Base-by-base conservation (phyloP, 2,329 filamentous ascomycete species). In the Shiraia sp. region DNA sequence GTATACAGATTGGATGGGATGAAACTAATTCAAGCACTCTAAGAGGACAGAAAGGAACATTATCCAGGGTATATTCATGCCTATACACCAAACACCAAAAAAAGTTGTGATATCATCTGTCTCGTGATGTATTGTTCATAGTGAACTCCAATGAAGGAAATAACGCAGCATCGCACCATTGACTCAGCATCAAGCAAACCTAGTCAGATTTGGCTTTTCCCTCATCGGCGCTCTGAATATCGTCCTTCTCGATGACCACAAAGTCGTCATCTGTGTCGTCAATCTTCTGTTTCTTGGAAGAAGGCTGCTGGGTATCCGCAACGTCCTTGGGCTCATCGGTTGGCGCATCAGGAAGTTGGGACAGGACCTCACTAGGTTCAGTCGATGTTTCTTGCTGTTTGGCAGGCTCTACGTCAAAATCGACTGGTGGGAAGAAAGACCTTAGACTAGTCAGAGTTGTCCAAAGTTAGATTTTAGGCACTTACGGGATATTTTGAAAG, bases 401-500 rank as follows among this genome's bases (percentile, higher is more conserved):
- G 2, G 32, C 27, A 22, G 45, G 17, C 14, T 47, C 37, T 6
- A 42, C 40, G 42, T 64, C 40, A 4, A 26, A 33, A 6, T 46
- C 36, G 15, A 52, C 44, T 7, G 66, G 63, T 6, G 66, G 68
- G 51, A 72, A 72, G 45, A 61, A 70, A 31, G 50, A 57, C 10
- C 68, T 71, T 36, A 10, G 13, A 6, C 1, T 39, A 36, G 14
- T 49, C 34, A 61, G 50, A 33, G 19, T 9, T 8, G 5, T 10
- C 10, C 2, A 12, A 12, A 8, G 0, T 0, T 4, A 36, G 1
- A 28, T 9, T 8, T 4, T 14, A 1, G n/a, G 8, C 7, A 81
- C 87, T 76, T 71, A 95, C 90, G 91, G 88, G 9, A 96, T 69
- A 25, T 76, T 71, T 16, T 79, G 56, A 36, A 84, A 76, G 66